Conservation (phyloP, 2,329 filamentous ascomycete genomes). For the Colletotrichum sp. region DNA sequence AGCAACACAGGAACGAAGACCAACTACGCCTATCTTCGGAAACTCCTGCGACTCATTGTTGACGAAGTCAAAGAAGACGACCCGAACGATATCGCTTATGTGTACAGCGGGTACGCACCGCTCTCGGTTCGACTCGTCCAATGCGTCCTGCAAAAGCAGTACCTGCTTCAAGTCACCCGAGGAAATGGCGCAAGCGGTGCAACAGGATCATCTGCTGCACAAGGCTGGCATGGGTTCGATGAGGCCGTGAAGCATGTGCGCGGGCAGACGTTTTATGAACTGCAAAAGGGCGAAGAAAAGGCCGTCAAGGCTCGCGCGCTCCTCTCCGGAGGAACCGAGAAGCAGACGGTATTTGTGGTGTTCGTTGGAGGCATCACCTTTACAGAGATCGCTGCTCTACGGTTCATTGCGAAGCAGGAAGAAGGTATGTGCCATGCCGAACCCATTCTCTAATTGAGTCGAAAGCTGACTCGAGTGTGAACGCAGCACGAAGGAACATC, state of each 20-base stretch:
- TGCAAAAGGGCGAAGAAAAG: slow-evolving; percentile 92
- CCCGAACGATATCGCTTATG: slow-evolving; percentile 94
- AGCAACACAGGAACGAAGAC: slow-evolving; percentile 74
- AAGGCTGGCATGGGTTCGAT: slow-evolving; percentile 94
- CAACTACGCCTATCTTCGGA: slow-evolving; percentile 89
- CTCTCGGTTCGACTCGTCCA: slow-evolving; percentile 91
- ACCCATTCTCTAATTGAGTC: not conserved
- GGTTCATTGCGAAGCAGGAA: slow-evolving; percentile 88
- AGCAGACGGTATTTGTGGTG: slow-evolving; percentile 93
- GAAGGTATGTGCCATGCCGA: slow-evolving; percentile 52
- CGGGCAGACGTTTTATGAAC: slow-evolving; percentile 88
- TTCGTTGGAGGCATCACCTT: slow-evolving; percentile 97
- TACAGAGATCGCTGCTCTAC: slow-evolving; percentile 90
- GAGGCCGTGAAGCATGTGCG: slow-evolving; percentile 87
- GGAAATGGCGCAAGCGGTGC: slow-evolving; percentile 59
- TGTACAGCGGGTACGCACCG: slow-evolving; percentile 96
- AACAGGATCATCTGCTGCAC: slow-evolving; percentile 50
- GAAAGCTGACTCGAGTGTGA: not conserved
- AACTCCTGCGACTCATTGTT: slow-evolving; percentile 85
- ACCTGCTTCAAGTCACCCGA: slow-evolving; percentile 73
- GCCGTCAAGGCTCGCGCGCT: slow-evolving; percentile 86
- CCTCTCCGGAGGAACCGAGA: slow-evolving; percentile 74
- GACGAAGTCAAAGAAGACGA: slow-evolving; percentile 97
- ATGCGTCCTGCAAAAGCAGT: slow-evolving; percentile 89
- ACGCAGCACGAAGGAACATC: slow-evolving; percentile 75